Conservation (phyloP, 208 protist genomes). For the Leishmania amazonensis region DNA sequence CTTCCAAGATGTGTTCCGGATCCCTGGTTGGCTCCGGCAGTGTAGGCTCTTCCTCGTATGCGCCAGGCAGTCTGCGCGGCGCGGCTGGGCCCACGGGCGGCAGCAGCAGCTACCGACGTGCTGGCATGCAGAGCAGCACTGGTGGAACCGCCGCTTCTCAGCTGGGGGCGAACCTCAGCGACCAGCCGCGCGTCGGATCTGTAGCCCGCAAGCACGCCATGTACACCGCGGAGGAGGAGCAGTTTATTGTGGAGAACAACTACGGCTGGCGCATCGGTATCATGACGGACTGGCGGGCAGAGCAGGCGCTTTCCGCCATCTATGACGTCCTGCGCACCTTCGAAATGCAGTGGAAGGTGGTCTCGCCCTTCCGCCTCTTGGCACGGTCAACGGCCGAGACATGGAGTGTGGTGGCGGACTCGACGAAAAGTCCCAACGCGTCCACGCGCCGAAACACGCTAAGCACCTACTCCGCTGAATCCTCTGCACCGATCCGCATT, state of each 20-base stretch:
- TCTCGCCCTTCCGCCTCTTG: slow-evolving; percentile 71
- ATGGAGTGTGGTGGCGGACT: slow-evolving; percentile 47
- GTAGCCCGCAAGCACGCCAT: slow-evolving; percentile 73
- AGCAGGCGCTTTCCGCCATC: slow-evolving; percentile 47
- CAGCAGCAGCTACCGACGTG: slow-evolving; percentile 26
- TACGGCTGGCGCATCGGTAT: slow-evolving; percentile 89
- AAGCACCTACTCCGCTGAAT: not conserved
- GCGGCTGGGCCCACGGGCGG: not conserved
- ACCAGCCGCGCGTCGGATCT: slow-evolving; percentile 75
- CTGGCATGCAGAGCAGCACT: slow-evolving; percentile 17
- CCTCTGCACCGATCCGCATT: slow-evolving; percentile 38
- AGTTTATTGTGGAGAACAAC: slow-evolving; percentile 84
- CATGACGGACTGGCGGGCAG: slow-evolving; percentile 80
- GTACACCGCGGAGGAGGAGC: slow-evolving; percentile 79
- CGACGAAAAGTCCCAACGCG: not conserved
- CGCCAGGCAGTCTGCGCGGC: slow-evolving; percentile 27
- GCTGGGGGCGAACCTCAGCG: slow-evolving; percentile 41
- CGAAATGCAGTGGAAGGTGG: slow-evolving; percentile 88
- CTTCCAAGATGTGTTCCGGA: slow-evolving; percentile 23
- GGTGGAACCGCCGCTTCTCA: slow-evolving; percentile 31
- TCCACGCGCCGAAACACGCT: not conserved
- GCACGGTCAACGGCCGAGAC: slow-evolving; percentile 61
- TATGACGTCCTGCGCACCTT: slow-evolving; percentile 65
- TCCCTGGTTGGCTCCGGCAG: slow-evolving; percentile 28
- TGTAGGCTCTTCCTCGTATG: slow-evolving; percentile 25